Evolutionary conservation across 2,329 filamentous ascomycete species (phyloP).

Genomic region (Albifimbria verrucaria): DNA sequence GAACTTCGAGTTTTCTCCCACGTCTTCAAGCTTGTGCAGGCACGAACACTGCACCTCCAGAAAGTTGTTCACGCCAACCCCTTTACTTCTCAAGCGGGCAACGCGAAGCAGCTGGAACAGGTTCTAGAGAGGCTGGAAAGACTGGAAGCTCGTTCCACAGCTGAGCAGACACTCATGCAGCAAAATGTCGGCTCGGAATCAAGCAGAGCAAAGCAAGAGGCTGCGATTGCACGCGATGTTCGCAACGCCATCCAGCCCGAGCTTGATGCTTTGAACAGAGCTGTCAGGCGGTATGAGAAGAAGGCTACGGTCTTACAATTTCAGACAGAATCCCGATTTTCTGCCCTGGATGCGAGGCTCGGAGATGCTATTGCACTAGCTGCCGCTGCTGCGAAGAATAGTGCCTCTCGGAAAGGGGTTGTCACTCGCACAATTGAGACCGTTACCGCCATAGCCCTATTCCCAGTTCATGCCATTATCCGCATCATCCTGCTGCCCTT

Average conservation of each 20-base stretch:
- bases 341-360: conserved; percentile 66
- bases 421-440: conserved; percentile 35
- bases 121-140: conserved; percentile 65
- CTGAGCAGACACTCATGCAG: conserved; percentile 18
- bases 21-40: conserved; percentile 74
- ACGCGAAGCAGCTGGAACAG: conserved; percentile 46
- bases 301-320: conserved; percentile 71
- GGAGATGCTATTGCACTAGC: conserved; percentile 80
- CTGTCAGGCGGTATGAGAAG: conserved; percentile 89
- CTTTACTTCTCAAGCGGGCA: conserved; percentile 26
- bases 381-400: conserved; percentile 63
- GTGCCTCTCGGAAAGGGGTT: conserved; percentile 32
- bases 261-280: conserved; percentile 82
- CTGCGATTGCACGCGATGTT: conserved; percentile 52
- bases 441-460: conserved; percentile 27
- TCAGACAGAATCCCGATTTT: conserved; percentile 73
- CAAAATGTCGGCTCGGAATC: conserved; percentile 29
- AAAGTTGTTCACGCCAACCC: conserved; percentile 60
- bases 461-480: conserved; percentile 40
- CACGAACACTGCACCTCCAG: conserved; percentile 78
- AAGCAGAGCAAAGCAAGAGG: conserved; percentile 35
- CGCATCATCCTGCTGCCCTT: conserved; percentile 41
- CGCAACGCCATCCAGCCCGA: conserved; percentile 71
- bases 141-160: conserved; percentile 55
- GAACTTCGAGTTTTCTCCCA: conserved; percentile 83